Conservation (phyloP, 441 rosid species). For the Gossypium aridum region DNA sequence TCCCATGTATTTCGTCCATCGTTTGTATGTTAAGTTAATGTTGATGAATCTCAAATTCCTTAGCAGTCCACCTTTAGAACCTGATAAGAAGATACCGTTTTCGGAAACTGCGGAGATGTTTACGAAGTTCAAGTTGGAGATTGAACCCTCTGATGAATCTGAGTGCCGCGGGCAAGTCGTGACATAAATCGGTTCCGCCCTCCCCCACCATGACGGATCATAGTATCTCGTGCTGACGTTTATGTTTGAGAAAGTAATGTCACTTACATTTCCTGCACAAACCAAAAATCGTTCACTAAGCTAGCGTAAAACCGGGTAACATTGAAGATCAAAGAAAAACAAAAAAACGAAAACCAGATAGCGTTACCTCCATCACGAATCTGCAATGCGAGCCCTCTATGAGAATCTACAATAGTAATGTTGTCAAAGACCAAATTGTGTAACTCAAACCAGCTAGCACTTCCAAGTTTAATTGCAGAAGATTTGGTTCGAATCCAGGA, state of each 20-base stretch:
- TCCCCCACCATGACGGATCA: slow-evolving; percentile 90
- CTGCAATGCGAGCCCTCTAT: slow-evolving; percentile 78
- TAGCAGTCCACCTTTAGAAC: slow-evolving; percentile 53
- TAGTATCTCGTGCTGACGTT: slow-evolving; percentile 80
- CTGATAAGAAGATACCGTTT: slow-evolving; percentile 79
- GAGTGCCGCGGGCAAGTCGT: slow-evolving; percentile 61
- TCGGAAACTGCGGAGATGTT: slow-evolving; percentile 68
- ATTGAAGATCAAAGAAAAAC: not conserved
- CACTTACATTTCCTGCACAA: slow-evolving; percentile 70
- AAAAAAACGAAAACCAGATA: not conserved
- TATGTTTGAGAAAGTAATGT: slow-evolving; percentile 72
- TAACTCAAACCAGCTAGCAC: slow-evolving; percentile 71
- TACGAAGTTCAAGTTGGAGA: slow-evolving; percentile 53
- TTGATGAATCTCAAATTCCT: slow-evolving; percentile 58
- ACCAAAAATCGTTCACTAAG: not conserved
- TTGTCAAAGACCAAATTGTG: slow-evolving; percentile 62
- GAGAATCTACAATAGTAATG: slow-evolving; percentile 76
- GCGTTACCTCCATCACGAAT: slow-evolving; percentile 85
- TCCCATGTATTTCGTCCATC: slow-evolving; percentile 58
- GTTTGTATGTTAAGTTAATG: slow-evolving; percentile 49
- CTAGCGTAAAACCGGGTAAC: not conserved
- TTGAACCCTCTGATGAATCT: slow-evolving; percentile 41
- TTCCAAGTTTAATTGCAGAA: slow-evolving; percentile 81
- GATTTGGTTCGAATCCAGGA: slow-evolving; percentile 92
- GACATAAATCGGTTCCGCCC: slow-evolving; percentile 85